Conservation (phyloP, 2,329 filamentous ascomycete species). For the Didymella lethalis region DNA sequence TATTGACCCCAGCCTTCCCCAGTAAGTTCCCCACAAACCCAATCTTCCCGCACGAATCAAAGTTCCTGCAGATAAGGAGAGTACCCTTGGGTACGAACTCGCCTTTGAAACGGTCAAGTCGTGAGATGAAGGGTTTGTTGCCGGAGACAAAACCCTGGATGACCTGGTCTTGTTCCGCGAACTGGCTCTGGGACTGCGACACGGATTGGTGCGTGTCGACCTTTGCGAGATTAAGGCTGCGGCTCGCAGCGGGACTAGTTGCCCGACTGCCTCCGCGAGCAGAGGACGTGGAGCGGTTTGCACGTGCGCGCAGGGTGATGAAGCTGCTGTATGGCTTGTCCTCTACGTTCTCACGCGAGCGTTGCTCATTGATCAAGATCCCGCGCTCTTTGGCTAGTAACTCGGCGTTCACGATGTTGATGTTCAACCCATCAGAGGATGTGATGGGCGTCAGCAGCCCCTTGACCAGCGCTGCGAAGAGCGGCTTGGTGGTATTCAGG, state of each 20-base stretch:
- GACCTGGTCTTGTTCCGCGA: conserved; percentile 54
- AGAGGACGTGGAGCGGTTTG: conserved; percentile 48
- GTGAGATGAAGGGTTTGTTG: conserved; percentile 72
- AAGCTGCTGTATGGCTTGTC: conserved; percentile 72
- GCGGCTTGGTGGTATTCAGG: conserved; percentile 76
- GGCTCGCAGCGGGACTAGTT: conserved; percentile 41
- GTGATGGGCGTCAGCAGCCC: conserved; percentile 75
- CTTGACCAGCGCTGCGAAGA: conserved; percentile 81
- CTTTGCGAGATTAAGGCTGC: conserved; percentile 5
- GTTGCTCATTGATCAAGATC: conserved; percentile 78
- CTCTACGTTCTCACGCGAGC: conserved; percentile 66
- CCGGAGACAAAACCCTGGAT: conserved; percentile 73
- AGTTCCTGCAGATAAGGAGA: conserved; percentile 80
- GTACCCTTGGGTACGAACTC: conserved; percentile 77
- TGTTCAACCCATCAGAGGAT: conserved; percentile 68
- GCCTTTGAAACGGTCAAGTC: conserved; percentile 76
- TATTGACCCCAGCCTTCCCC: conserved; percentile 76
- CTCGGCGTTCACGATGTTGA: conserved; percentile 84
- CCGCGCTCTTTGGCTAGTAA: conserved; percentile 79
- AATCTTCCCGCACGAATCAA: conserved; percentile 83
- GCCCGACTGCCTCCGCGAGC: conserved; percentile 32
- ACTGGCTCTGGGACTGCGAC: not conserved
- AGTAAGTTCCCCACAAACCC: conserved; percentile 77
- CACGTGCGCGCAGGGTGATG: conserved; percentile 71
- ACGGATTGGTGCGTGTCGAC: conserved; percentile 14